Evolutionary conservation across 495 filamentous ascomycete species (phyloP).

Genomic region (Aspergillus indologenus): DNA sequence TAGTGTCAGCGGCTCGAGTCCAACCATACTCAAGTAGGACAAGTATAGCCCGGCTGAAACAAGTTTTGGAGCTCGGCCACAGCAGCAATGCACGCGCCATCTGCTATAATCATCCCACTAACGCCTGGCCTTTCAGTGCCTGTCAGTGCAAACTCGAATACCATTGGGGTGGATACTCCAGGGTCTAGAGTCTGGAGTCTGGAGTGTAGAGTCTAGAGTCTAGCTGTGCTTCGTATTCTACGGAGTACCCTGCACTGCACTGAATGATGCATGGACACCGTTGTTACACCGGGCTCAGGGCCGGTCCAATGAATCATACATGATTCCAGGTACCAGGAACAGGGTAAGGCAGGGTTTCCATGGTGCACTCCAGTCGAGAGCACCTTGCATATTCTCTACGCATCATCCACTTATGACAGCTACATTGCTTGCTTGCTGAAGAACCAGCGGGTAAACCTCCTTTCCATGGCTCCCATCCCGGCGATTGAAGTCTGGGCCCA

Average conservation of each 20-base stretch:
- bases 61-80: not conserved
- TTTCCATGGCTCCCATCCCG: not conserved
- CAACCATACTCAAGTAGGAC: not conserved
- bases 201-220: too few species aligned
- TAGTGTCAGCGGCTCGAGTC: not conserved
- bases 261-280: not conserved
- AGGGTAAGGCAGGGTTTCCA: not conserved
- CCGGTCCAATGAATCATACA: not conserved
- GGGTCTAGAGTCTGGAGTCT: too few species aligned
- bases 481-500: not conserved
- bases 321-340: not conserved
- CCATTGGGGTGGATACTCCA: too few species aligned
- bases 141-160: too few species aligned
- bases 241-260: not conserved
- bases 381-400: not conserved
- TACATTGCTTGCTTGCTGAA: not conserved
- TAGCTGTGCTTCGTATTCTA: too few species aligned
- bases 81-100: not conserved
- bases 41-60: slow-evolving; percentile 1
- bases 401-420: not conserved
- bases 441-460: not conserved
- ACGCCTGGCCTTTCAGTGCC: too few species aligned
- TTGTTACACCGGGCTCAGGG: slow-evolving; percentile 5
- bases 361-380: not conserved
- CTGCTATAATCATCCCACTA: too few species aligned